Conservation (phyloP, 2,329 filamentous ascomycete species). For the Fusarium sacchari region DNA sequence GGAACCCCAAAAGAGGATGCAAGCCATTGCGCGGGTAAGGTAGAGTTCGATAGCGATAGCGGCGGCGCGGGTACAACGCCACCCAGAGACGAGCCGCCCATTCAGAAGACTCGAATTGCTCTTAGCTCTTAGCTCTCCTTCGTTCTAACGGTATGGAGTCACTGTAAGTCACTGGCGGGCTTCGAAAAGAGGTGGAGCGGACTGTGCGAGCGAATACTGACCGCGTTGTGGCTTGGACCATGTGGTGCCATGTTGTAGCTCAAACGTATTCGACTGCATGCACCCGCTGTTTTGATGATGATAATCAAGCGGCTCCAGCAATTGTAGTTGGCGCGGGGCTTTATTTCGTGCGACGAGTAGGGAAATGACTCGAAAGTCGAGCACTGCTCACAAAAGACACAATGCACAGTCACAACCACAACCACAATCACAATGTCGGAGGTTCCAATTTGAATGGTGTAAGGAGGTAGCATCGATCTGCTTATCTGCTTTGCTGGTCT, state of each 20-base stretch:
- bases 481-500: slow-evolving; percentile 11
- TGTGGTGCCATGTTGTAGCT: slow-evolving; percentile 32
- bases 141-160: neutral
- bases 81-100: slow-evolving; percentile 18
- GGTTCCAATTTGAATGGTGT: slow-evolving; percentile 1
- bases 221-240: slow-evolving; percentile 13
- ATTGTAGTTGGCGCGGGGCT: neutral
- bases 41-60: slow-evolving; percentile 38
- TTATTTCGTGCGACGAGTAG: slow-evolving; percentile 20
- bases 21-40: slow-evolving; percentile 37
- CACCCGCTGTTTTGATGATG: slow-evolving; percentile 6
- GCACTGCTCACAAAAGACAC: neutral
- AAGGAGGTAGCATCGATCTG: slow-evolving; percentile 22
- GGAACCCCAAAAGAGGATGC: slow-evolving; percentile 24
- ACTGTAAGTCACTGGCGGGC: neutral
- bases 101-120: slow-evolving; percentile 15
- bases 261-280: neutral
- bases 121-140: neutral
- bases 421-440: neutral
- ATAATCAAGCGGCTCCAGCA: slow-evolving; percentile 1
- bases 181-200: neutral
- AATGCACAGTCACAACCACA: neutral
- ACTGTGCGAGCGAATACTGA: slow-evolving; percentile 16
- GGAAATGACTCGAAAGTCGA: slow-evolving; percentile 25
- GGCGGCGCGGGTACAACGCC: slow-evolving; percentile 25